A percentile compares a stretch with the other conserved stretches of the same genome.
Evolutionary conservation across 2,329 filamentous ascomycete genomes (phyloP).

Genomic region (Neophaeococcomyces aloes): DNA sequence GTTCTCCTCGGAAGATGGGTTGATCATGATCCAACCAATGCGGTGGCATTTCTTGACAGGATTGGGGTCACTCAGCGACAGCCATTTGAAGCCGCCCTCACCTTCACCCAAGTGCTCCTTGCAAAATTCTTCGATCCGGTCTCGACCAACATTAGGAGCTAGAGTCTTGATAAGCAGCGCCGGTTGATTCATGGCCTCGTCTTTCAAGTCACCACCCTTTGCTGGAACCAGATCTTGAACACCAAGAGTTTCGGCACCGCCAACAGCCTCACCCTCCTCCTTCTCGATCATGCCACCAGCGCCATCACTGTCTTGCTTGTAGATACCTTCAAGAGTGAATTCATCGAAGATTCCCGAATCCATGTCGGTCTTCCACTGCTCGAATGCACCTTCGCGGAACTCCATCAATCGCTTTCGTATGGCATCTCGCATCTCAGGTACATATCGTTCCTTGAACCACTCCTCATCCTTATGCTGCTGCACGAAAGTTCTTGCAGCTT

Average conservation of each 20-base stretch:
- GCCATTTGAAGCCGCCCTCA: slow-evolving; percentile 86
- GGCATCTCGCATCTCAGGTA: slow-evolving; percentile 66
- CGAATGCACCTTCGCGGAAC: slow-evolving; percentile 66
- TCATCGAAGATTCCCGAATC: slow-evolving; percentile 82
- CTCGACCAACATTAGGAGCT: slow-evolving; percentile 85
- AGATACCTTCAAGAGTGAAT: slow-evolving; percentile 85
- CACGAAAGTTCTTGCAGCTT: slow-evolving; percentile 82
- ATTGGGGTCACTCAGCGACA: slow-evolving; percentile 93
- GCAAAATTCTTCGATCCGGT: slow-evolving; percentile 88
- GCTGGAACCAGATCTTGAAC: slow-evolving; percentile 83
- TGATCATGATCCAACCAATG: slow-evolving; percentile 96
- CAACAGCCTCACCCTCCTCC: slow-evolving; percentile 87
- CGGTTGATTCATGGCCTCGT: slow-evolving; percentile 78
- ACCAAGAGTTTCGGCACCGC: slow-evolving; percentile 81
- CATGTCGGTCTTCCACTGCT: slow-evolving; percentile 81
- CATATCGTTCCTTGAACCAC: slow-evolving; percentile 95
- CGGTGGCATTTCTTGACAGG: slow-evolving; percentile 93
- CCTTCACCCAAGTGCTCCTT: slow-evolving; percentile 87
- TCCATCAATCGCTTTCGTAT: slow-evolving; percentile 68
- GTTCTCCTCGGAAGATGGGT: slow-evolving; percentile 60
- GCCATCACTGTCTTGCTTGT: slow-evolving; percentile 85
- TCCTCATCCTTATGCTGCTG: slow-evolving; percentile 88
- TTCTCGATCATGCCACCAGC: slow-evolving; percentile 78
- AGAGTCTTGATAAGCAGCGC: slow-evolving; percentile 97
- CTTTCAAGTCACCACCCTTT: slow-evolving; percentile 72